phyloP scores from a whole-genome alignment of 225 moss, liverwort and hornwort species.

The Rhytidiadelphus loreus region DNA sequence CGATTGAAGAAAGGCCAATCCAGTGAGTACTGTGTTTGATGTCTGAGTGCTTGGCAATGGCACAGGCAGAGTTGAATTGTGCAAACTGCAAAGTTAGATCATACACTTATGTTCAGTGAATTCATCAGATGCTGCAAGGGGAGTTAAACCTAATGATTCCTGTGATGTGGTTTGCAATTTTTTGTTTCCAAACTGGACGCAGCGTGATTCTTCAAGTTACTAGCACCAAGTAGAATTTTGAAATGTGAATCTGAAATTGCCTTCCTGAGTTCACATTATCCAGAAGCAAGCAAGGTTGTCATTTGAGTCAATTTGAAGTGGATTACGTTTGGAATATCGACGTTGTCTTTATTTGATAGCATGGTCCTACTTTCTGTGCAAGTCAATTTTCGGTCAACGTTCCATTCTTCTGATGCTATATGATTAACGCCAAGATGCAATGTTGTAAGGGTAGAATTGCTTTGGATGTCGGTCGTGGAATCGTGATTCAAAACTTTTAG shows the following conservation, averaged over 20 bases:
- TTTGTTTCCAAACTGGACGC: not conserved
- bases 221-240: not conserved
- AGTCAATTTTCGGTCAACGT: not conserved
- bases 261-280: not conserved
- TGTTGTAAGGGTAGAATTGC: not conserved
- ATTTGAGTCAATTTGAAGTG: not conserved
- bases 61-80: not conserved
- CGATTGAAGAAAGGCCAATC: not conserved
- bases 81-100: too few species aligned
- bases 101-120: not conserved
- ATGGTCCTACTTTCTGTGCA: not conserved
- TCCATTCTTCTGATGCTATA: not conserved
- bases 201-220: not conserved
- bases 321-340: not conserved
- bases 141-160: not conserved
- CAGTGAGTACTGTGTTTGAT: not conserved
- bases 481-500: too few species aligned
- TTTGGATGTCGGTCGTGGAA: not conserved
- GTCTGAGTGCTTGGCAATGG: not conserved
- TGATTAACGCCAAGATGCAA: not conserved
- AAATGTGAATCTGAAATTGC: not conserved
- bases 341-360: not conserved
- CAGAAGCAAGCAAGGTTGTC: not conserved
- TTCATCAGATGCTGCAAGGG: not conserved
- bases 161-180: not conserved